phyloP scores from a whole-genome alignment of 139 green algal species.

The Pedinophyceae sp. region DNA sequence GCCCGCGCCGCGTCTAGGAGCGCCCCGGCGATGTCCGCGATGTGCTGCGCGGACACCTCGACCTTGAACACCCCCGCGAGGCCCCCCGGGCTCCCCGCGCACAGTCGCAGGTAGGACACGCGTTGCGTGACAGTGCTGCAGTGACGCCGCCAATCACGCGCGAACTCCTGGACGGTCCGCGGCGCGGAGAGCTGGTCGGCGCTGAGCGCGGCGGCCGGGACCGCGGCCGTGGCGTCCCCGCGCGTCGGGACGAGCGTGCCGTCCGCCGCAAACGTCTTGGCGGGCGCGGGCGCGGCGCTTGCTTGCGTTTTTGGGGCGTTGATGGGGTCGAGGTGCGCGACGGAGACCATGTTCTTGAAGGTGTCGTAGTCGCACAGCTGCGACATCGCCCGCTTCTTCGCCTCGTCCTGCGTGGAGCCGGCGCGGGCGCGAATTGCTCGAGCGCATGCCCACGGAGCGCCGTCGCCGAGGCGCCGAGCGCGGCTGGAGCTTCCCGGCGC shows the following conservation, averaged over 20 bases:
- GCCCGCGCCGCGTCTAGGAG: no score
- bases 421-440: no score
- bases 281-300: no score
- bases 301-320: not conserved
- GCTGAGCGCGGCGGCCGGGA: not conserved
- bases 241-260: not conserved
- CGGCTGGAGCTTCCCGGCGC: no score
- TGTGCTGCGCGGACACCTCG: no score
- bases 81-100: no score
- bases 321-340: not conserved
- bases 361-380: constrained; percentile 13
- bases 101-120: not conserved
- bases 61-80: no score
- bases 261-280: not conserved
- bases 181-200: not conserved
- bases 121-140: not conserved
- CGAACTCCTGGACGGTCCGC: constrained; percentile 2
- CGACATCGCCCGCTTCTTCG: constrained; percentile 11
- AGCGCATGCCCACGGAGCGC: no score
- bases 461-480: no score
- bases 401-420: no score
- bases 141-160: not conserved
- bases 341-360: constrained; percentile 18
- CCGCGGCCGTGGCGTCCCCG: not conserved
- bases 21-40: no score